Conservation (phyloP, 2,329 filamentous ascomycete species). For the Malbranchea cinnamomea region DNA sequence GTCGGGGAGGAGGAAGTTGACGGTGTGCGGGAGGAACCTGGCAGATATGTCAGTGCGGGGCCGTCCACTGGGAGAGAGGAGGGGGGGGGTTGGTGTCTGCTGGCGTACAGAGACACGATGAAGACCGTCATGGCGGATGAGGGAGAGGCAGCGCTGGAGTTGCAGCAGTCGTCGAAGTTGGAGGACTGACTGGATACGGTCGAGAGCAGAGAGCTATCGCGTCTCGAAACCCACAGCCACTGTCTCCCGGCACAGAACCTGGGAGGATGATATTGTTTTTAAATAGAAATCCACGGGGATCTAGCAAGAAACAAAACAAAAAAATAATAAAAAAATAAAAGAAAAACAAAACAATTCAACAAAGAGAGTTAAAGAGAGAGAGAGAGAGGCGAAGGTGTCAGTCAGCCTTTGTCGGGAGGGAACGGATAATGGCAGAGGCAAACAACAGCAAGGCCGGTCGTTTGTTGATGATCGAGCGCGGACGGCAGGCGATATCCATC, state of each 20-base stretch:
- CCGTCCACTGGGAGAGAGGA: conserved; percentile 10
- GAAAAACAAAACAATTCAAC: conserved; percentile 1
- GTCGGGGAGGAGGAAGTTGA: conserved; percentile 57
- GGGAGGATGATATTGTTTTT: too few relatives aligned
- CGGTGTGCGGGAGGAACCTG: conserved; percentile 83
- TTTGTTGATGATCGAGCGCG: too few relatives aligned
- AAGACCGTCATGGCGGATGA: conserved; percentile 51
- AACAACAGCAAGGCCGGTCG: too few relatives aligned
- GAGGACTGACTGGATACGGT: neutral
- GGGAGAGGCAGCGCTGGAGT: conserved; percentile 8
- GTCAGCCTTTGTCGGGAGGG: too few relatives aligned
- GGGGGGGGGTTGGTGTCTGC: too few relatives aligned
- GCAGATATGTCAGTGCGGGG: conserved; percentile 19
- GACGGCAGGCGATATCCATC: too few relatives aligned
- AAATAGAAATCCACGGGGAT: neutral
- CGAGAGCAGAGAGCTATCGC: neutral
- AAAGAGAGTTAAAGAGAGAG: neutral
- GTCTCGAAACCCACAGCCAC: neutral
- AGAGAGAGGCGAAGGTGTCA: neutral
- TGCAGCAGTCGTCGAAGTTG: neutral
- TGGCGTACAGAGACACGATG: conserved; percentile 45
- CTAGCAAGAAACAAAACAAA: neutral
- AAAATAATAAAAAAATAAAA: neutral
- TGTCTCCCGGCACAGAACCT: too few relatives aligned
- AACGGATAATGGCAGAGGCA: too few relatives aligned